A percentile compares a stretch with the other conserved stretches of the same genome.
Evolutionary conservation across 2,329 filamentous ascomycete genomes (phyloP).

Genomic region (Fusarium sp.): DNA sequence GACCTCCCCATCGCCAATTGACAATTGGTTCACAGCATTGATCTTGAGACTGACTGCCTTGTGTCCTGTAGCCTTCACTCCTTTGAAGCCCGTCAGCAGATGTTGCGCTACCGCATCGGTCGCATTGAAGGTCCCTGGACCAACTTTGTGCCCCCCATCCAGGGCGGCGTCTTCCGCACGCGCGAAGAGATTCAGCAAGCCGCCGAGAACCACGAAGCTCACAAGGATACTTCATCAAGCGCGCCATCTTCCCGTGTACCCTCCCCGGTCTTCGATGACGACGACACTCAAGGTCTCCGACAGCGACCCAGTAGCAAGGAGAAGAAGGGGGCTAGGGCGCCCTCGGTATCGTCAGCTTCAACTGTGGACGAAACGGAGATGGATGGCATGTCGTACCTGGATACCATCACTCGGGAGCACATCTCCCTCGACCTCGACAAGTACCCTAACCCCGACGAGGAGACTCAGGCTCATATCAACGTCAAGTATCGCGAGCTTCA

Average conservation of each 20-base stretch:
- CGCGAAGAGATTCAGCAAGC: conserved; percentile 49
- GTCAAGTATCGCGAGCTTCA: conserved; percentile 85
- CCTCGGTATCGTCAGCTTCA: conserved; percentile 72
- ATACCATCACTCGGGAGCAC: conserved; percentile 79
- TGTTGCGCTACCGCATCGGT: conserved; percentile 87
- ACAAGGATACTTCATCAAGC: conserved; percentile 52
- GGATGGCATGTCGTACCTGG: conserved; percentile 73
- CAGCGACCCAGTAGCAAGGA: conserved; percentile 42
- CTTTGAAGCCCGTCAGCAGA: conserved; percentile 76
- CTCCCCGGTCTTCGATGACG: conserved; percentile 64
- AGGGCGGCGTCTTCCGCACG: conserved; percentile 81
- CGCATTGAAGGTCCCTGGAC: conserved; percentile 83
- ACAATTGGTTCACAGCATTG: neutral
- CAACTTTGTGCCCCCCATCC: conserved; percentile 92
- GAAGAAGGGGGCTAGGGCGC: conserved; percentile 46
- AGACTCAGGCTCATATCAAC: conserved; percentile 80
- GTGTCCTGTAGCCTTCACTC: conserved; percentile 78
- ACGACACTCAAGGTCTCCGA: conserved; percentile 38
- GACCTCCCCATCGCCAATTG: neutral
- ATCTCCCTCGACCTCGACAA: conserved; percentile 80
- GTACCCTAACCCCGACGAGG: conserved; percentile 81
- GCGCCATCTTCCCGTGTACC: conserved; percentile 64
- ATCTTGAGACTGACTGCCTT: conserved; percentile 20
- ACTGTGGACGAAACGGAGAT: conserved; percentile 58
- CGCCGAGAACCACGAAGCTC: conserved; percentile 21